Evolutionary conservation across 768 basidiomycete species (phyloP), one percentile per base, ranked within the genome.

Genomic region (Lactifluus piperatus): DNA sequence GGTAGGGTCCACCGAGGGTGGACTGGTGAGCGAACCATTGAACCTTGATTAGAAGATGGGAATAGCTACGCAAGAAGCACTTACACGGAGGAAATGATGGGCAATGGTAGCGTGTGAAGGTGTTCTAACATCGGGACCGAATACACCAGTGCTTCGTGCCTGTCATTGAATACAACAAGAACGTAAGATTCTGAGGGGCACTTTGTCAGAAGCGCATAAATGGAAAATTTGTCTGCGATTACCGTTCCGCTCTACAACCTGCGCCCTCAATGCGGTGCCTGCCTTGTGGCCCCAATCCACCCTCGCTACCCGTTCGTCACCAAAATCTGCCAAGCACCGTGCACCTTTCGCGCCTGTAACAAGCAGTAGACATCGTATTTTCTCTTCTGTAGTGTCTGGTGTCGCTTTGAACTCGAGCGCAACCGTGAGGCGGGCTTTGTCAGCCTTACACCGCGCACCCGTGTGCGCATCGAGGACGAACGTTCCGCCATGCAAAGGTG

Each of bases 241-340:
- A 87, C 89, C 82, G 64, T 81, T 76, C 64, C 79, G 80, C 54
- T 81, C 80, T 4, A 91, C 74, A 16, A 87, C 74, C 48, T 83
- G 78, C 7, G 75, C 76, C 41, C 72, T 70, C 27, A 78, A 72
- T 11, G 84, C 78, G 7, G 69, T 69, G 9, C 84, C 85, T 14
- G 69, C 66, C 65, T 81, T 83, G 44, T 66, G 69, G 20, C 74
- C 73, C 82, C 88, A 84, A 20, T 91, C 87, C 1, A 75, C 78
- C 68, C 81, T 88, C 4, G 78, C 81, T 20, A 91, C 70, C 46
- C 80, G 76, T 14, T 88, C 81, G 3, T 89, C 89, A 47, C 75
- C 81, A 37, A 90, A 74, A 65, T 85, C 79, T 4, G 78, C 70
- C 47, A 76, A 74, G 51, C 75, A 77, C 60, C 82, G 75, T 2